phyloP scores from a whole-genome alignment of 352 stramenopile species.

The Phytophthora sojae region DNA sequence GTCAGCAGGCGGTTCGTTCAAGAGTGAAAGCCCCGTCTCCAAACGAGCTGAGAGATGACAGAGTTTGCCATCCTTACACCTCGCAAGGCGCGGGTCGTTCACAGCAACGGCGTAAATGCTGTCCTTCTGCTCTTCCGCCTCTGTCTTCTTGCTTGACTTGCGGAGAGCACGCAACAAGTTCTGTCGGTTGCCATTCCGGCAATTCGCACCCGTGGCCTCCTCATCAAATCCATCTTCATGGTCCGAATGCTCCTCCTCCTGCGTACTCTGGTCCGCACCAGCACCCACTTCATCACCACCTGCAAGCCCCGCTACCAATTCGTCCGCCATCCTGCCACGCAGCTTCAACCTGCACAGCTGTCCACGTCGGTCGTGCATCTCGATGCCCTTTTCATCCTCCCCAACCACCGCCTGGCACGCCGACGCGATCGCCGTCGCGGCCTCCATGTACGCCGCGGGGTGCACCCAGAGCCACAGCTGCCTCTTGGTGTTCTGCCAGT shows the following conservation, averaged over 20 bases:
- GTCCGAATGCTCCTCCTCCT: constrained; percentile 44
- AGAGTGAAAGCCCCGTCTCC: constrained; percentile 43
- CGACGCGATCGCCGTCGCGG: constrained; percentile 59
- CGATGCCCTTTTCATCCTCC: constrained; percentile 54
- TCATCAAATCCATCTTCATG: constrained; percentile 60
- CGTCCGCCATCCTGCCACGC: constrained; percentile 56
- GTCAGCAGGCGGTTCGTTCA: constrained; percentile 54
- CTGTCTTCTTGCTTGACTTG: constrained; percentile 4
- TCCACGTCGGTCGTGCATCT: constrained; percentile 75
- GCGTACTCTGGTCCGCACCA: constrained; percentile 1
- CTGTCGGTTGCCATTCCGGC: constrained; percentile 26
- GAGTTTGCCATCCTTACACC: constrained; percentile 9
- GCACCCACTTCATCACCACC: not conserved
- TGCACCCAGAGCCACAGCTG: constrained; percentile 88
- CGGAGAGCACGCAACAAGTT: constrained; percentile 24
- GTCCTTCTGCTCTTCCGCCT: constrained; percentile 13
- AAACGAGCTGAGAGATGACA: not conserved
- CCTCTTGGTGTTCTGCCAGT: constrained; percentile 58
- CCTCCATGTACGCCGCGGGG: constrained; percentile 77
- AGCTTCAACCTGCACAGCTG: constrained; percentile 72
- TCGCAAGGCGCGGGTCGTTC: constrained; percentile 54
- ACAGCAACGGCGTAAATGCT: constrained; percentile 49
- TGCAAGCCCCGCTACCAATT: constrained; percentile 41
- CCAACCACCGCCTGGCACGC: constrained; percentile 59
- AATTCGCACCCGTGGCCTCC: constrained; percentile 14